phyloP scores from a whole-genome alignment of 345 rosid genomes.

The Moringa oleifera region DNA sequence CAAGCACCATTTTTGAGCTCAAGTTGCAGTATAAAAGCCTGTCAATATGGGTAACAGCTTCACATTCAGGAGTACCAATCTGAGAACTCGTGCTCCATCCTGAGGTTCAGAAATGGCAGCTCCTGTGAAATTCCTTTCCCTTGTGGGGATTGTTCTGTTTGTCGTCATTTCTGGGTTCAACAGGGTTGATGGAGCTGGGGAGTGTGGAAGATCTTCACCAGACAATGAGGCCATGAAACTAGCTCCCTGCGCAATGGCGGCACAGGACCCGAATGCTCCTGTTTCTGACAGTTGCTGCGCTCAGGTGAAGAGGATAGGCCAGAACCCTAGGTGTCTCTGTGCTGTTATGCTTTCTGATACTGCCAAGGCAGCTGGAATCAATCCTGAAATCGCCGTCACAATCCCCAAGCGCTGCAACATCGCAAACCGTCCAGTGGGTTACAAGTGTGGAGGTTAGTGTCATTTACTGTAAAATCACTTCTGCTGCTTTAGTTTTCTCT shows the following conservation, averaged over 20 bases:
- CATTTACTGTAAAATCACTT: neutral
- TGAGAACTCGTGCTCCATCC: neutral
- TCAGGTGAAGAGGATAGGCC: conserved; percentile 58
- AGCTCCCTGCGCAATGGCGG: conserved; percentile 73
- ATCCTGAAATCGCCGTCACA: conserved; percentile 67
- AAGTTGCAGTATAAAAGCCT: too few relatives aligned
- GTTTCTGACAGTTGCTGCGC: conserved; percentile 65
- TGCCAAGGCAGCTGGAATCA: conserved; percentile 59
- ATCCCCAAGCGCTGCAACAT: conserved; percentile 92
- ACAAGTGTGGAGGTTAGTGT: conserved; percentile 63
- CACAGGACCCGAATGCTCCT: conserved; percentile 38
- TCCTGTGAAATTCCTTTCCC: conserved; percentile 35
- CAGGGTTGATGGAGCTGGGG: conserved; percentile 59
- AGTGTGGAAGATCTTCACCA: conserved; percentile 72
- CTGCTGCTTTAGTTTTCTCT: neutral
- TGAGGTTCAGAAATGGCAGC: too few relatives aligned
- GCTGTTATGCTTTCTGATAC: conserved; percentile 75
- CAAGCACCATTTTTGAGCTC: too few relatives aligned
- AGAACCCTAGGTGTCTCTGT: conserved; percentile 71
- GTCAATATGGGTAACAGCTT: too few relatives aligned
- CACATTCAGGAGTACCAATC: too few relatives aligned
- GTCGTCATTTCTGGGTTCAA: conserved; percentile 8
- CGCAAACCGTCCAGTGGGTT: conserved; percentile 73
- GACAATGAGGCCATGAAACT: conserved; percentile 79
- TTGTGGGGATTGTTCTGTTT: conserved; percentile 34